Evolutionary conservation across 2,329 filamentous ascomycete species (phyloP).

Genomic region (Gaeumannomyces tritici): DNA sequence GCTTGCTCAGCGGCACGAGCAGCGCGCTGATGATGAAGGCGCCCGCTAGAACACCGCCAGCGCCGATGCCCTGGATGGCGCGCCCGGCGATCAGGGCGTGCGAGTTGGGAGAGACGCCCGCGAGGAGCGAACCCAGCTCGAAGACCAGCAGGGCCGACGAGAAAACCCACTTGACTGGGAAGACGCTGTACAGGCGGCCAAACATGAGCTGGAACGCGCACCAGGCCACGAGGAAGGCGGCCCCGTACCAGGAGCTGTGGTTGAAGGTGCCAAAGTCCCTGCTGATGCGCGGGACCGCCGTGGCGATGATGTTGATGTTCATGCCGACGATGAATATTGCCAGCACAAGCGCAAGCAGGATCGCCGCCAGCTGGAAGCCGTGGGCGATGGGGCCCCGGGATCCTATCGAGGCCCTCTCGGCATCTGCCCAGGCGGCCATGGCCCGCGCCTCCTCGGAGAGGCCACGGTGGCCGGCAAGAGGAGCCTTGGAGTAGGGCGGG

Average conservation of each 20-base stretch:
- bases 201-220: constrained; percentile 24
- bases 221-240: constrained; percentile 10
- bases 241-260: constrained; percentile 13
- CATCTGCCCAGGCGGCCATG: not conserved
- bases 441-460: not conserved
- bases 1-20: constrained; percentile 12
- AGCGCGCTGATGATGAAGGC: constrained; percentile 29
- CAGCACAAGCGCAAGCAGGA: constrained; percentile 1
- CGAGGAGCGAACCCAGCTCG: constrained; percentile 23
- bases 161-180: constrained; percentile 31
- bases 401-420: not conserved
- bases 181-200: constrained; percentile 29
- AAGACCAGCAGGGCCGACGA: constrained; percentile 31
- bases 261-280: constrained; percentile 10
- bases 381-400: not conserved
- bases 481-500: not conserved
- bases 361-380: not conserved
- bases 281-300: constrained; percentile 11
- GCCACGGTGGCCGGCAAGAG: not conserved
- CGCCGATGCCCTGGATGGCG: constrained; percentile 40
- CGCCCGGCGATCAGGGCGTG: constrained; percentile 41
- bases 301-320: constrained; percentile 3
- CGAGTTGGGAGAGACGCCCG: constrained; percentile 33
- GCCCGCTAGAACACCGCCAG: constrained; percentile 40
- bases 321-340: constrained; percentile 1